These are phyloP conservation scores for Pyricularia sp. DNA, from an alignment of 2,329 filamentous ascomycete genomes.

Conservation along the genomic window DNA sequence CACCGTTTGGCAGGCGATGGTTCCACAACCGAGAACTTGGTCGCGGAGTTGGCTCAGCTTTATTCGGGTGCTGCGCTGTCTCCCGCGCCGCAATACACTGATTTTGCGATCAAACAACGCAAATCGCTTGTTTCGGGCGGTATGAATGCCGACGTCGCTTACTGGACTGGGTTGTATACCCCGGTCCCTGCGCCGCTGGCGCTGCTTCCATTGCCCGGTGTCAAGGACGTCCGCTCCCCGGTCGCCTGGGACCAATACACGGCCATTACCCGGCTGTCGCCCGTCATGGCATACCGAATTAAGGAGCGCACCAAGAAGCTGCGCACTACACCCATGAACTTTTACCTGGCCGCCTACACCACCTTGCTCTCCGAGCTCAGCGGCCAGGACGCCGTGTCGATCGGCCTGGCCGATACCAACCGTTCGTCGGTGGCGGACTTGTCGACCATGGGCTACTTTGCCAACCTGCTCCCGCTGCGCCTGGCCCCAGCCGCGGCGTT, in stretches of 20 bases:
- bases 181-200: neutral
- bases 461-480: slow-evolving; percentile 1
- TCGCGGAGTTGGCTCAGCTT: neutral
- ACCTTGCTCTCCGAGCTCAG: neutral
- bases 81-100: neutral
- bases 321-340: neutral
- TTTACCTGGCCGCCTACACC: neutral
- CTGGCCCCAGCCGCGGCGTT: slow-evolving; percentile 1
- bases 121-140: neutral
- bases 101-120: neutral
- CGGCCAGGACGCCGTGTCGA: neutral
- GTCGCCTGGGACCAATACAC: neutral
- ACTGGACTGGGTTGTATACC: neutral
- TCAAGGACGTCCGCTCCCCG: neutral
- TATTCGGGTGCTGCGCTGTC: neutral
- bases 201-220: neutral
- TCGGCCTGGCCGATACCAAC: neutral
- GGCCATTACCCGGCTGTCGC: neutral
- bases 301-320: neutral
- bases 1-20: neutral
- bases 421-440: neutral
- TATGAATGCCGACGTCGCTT: neutral
- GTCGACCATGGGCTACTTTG: neutral
- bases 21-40: neutral
- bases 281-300: neutral